Evolutionary conservation across 208 protist species (phyloP).

Genomic region (Vickermania spadyakhi): DNA sequence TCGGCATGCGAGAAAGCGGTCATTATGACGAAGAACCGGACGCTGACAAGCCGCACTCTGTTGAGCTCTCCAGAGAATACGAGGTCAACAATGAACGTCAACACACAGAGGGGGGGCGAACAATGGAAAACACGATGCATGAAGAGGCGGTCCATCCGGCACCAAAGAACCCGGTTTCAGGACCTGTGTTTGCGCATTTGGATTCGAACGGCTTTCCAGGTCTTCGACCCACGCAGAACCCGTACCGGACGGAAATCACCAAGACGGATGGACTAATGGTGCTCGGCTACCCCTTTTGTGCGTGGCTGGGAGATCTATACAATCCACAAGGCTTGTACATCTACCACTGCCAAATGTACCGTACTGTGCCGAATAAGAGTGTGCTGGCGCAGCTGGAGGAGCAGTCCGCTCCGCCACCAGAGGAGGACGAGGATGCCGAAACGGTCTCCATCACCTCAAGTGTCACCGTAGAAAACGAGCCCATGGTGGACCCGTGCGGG

Average conservation of each 20-base stretch:
- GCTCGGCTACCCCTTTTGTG: background rate
- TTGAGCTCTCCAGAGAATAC: no score
- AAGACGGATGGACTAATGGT: no score
- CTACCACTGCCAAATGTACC: background rate
- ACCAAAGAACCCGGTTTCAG: no score
- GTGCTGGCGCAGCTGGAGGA: background rate
- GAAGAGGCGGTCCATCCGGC: no score
- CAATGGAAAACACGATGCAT: no score
- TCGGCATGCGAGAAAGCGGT: no score
- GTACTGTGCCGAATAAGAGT: background rate
- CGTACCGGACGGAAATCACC: no score
- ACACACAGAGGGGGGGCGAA: no score
- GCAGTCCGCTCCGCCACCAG: background rate
- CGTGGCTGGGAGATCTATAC: background rate
- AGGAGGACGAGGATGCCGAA: background rate
- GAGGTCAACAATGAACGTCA: no score
- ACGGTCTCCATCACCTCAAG: background rate
- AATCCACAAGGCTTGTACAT: background rate
- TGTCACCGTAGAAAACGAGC: background rate
- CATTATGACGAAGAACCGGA: no score
- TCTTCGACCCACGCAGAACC: background rate
- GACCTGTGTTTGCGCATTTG: no score
- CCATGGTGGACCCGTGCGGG: conserved; percentile 1
- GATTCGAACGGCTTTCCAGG: background rate
- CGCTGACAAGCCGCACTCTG: no score